Percentiles rank a stretch among this genome's conserved stretches.
phyloP scores from a whole-genome alignment of 169 alveolate genomes.

The Theileria orientalis region DNA sequence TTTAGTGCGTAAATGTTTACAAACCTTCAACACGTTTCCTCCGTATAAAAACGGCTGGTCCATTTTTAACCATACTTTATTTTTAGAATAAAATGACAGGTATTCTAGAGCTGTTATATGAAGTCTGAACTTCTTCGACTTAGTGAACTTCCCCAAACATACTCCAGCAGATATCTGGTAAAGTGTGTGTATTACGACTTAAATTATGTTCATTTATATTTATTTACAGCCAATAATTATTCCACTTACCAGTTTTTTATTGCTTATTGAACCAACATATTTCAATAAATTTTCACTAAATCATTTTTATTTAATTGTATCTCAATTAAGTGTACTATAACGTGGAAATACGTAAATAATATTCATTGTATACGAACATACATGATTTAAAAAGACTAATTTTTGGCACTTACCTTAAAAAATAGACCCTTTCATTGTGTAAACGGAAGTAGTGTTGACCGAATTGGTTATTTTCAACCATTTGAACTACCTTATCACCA shows the following conservation, averaged over 20 bases:
- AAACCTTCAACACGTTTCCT: conserved; percentile 56
- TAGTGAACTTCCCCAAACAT: conserved; percentile 67
- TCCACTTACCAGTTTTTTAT: conserved; percentile 50
- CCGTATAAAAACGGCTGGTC: conserved; percentile 66
- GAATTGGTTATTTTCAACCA: conserved; percentile 49
- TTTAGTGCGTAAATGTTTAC: not conserved
- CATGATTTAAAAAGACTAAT: not conserved
- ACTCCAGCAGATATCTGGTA: conserved; percentile 66
- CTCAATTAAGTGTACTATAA: not conserved
- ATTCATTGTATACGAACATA: no score
- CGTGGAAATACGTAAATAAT: no score
- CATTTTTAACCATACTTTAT: conserved; percentile 64
- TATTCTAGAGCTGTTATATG: conserved; percentile 62
- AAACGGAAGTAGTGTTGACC: conserved; percentile 53
- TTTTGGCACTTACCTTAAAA: conserved; percentile 38
- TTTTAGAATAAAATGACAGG: conserved; percentile 59
- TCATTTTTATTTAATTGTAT: not conserved
- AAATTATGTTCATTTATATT: not conserved
- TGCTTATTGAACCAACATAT: conserved; percentile 46
- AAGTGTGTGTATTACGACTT: not conserved
- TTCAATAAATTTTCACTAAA: conserved; percentile 54
- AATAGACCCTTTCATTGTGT: conserved; percentile 66
- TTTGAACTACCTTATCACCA: conserved; percentile 54
- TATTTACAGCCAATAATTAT: not conserved
- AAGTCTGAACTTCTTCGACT: conserved; percentile 53